phyloP scores from a whole-genome alignment of 169 alveolate species.

The Sarcocystis neurona region DNA sequence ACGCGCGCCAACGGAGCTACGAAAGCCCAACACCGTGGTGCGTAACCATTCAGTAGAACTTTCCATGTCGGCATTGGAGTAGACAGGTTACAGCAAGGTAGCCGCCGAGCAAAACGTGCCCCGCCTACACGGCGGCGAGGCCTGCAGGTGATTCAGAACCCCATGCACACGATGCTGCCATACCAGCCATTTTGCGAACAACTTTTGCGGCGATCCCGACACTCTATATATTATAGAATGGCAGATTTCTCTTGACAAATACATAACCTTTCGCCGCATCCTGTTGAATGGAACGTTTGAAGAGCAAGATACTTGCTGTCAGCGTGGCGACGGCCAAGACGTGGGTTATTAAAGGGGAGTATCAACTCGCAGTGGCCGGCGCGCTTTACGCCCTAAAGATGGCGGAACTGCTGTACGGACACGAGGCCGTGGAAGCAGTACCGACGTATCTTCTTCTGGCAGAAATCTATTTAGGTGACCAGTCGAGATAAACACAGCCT shows the following conservation, averaged over 20 bases:
- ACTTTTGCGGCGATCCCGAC: too few species aligned
- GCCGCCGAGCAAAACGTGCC: not conserved
- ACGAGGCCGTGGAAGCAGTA: conserved; percentile 42
- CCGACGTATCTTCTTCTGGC: conserved; percentile 58
- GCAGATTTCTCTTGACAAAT: too few species aligned
- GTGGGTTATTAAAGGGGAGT: conserved; percentile 56
- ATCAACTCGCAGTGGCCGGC: conserved; percentile 51
- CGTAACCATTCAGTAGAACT: not conserved
- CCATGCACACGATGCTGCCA: too few species aligned
- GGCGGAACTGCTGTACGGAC: conserved; percentile 47
- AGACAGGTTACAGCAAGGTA: not conserved
- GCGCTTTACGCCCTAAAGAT: conserved; percentile 56
- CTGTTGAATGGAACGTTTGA: too few species aligned
- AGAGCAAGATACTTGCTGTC: conserved; percentile 11
- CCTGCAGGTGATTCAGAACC: too few species aligned
- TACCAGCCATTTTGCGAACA: too few species aligned
- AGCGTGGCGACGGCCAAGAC: conserved; percentile 53
- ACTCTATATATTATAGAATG: too few species aligned
- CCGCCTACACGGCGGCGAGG: not conserved
- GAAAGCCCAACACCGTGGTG: not conserved
- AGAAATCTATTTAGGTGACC: conserved; percentile 52
- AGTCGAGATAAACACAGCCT: too few species aligned
- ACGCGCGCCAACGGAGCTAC: not conserved
- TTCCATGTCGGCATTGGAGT: not conserved
- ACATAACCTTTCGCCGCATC: too few species aligned